Conservation (phyloP, 2,329 filamentous ascomycete species). For the Stemphylium beticola region DNA sequence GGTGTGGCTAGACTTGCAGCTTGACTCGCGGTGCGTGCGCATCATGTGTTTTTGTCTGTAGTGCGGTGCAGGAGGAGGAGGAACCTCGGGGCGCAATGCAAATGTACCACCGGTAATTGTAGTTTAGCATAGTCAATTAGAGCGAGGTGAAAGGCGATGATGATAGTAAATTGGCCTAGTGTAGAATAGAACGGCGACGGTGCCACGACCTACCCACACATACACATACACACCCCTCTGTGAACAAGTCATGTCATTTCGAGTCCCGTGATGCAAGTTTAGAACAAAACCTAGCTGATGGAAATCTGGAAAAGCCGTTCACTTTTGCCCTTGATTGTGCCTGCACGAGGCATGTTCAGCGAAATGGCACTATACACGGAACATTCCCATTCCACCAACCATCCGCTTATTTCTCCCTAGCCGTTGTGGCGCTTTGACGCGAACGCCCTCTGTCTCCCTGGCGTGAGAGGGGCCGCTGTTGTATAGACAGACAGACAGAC, state of each 20-base stretch:
- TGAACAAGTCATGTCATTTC: neutral
- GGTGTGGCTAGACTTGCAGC: too few relatives aligned
- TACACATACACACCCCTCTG: neutral
- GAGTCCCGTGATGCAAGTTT: neutral
- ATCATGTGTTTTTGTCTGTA: neutral
- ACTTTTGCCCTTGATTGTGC: neutral
- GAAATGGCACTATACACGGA: neutral
- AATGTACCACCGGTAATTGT: constrained; percentile 10
- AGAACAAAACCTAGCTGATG: neutral
- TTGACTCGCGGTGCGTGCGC: neutral
- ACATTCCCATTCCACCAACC: constrained; percentile 2
- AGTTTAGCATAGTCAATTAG: too few relatives aligned
- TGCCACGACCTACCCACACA: too few relatives aligned
- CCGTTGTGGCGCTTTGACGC: neutral
- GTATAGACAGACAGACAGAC: too few relatives aligned
- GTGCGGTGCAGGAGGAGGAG: neutral
- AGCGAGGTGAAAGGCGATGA: neutral
- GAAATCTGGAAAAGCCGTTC: neutral
- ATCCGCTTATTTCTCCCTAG: constrained; percentile 1
- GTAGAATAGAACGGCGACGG: neutral
- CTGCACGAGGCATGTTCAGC: neutral
- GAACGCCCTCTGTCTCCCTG: too few relatives aligned
- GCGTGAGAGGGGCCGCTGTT: too few relatives aligned
- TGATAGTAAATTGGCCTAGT: neutral
- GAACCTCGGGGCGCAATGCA: too few relatives aligned